phyloP scores from a whole-genome alignment of 2,329 filamentous ascomycete species.

The Hymenoscyphus occultus region DNA sequence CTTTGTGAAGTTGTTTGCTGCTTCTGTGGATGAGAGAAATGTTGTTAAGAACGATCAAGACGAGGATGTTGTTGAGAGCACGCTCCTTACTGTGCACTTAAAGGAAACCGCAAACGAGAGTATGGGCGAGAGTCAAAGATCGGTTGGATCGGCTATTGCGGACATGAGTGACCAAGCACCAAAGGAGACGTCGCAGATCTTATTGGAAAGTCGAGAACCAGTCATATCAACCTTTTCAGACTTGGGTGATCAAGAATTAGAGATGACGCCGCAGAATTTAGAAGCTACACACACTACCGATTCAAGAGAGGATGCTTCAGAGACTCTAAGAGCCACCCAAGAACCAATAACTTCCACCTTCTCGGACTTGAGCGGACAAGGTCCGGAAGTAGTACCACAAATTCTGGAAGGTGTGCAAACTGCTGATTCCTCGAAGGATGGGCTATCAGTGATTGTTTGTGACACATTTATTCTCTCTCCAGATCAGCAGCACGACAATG shows the following conservation, averaged over 20 bases:
- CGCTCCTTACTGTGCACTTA: neutral
- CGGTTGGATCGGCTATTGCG: neutral
- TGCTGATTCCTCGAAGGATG: neutral
- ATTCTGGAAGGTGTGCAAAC: neutral
- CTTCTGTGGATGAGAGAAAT: neutral
- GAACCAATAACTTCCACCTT: neutral
- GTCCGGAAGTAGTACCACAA: neutral
- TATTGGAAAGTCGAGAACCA: neutral
- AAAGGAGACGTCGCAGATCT: neutral
- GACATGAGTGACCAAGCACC: neutral
- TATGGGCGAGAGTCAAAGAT: neutral
- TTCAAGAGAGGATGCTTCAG: neutral
- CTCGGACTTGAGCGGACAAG: neutral
- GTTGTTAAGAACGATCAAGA: neutral
- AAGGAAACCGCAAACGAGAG: neutral
- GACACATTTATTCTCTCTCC: neutral
- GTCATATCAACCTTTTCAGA: neutral
- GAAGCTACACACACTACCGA: neutral
- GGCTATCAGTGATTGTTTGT: neutral
- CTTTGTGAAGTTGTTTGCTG: slow-evolving; percentile 1
- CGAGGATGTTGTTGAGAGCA: neutral
- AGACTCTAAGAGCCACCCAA: neutral
- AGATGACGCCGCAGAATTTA: neutral
- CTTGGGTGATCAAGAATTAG: neutral
- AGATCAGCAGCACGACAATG: neutral